Conservation (phyloP, 108 stramenopile species). For the Schizochytrium sp. region DNA sequence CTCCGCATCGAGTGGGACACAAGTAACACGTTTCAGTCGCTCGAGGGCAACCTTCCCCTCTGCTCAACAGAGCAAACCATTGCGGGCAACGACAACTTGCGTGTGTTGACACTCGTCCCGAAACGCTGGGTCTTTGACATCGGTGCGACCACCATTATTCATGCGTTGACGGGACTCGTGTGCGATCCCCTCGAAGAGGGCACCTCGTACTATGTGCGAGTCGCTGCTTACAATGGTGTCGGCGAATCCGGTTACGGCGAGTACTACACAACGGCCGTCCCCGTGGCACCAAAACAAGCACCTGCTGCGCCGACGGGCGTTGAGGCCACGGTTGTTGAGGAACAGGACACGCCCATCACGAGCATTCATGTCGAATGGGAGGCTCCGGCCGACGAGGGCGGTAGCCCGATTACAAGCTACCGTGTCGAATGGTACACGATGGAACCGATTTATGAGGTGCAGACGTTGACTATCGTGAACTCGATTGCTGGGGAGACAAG, state of each 20-base stretch:
- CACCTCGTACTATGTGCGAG: background rate
- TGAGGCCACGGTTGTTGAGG: slow-evolving; percentile 2
- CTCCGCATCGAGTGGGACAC: slow-evolving; percentile 5
- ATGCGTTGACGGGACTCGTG: background rate
- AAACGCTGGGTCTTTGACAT: background rate
- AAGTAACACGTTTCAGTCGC: background rate
- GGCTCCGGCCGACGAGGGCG: slow-evolving; percentile 30
- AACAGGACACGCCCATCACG: background rate
- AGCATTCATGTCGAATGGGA: slow-evolving; percentile 25
- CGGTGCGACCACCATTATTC: background rate
- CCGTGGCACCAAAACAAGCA: slow-evolving; percentile 23
- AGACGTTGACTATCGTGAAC: slow-evolving; percentile 17
- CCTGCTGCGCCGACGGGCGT: slow-evolving; percentile 23
- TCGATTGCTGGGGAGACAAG: background rate
- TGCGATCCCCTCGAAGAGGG: background rate
- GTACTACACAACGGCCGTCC: background rate
- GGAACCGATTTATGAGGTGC: slow-evolving; percentile 33
- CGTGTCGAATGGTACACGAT: slow-evolving; percentile 43
- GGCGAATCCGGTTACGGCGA: background rate
- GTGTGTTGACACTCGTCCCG: background rate
- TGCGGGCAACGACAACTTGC: background rate
- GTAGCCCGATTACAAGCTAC: slow-evolving; percentile 36
- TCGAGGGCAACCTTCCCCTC: background rate
- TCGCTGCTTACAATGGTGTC: background rate
- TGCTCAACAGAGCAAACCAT: background rate